A percentile compares a stretch with the other conserved stretches of the same genome.
These are phyloP conservation scores for Penicillium maclennaniae DNA, from an alignment of 495 filamentous ascomycete genomes.

Conservation along the genomic window DNA sequence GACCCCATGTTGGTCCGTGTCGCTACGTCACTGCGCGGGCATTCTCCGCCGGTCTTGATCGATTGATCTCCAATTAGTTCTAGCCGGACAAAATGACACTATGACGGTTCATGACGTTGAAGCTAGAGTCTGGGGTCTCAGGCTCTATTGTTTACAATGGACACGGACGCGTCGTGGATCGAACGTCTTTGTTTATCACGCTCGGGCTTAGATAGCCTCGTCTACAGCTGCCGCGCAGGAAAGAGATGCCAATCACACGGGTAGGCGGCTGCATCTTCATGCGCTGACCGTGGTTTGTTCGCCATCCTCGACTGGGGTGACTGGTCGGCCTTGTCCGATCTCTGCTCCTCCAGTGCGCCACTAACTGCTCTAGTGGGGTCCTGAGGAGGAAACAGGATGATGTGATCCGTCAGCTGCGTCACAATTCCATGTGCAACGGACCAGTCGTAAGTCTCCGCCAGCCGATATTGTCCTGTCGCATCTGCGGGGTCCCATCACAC, in stretches of 20 bases:
- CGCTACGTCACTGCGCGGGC: constrained; percentile 14
- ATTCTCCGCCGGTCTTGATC: background rate
- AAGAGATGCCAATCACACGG: constrained; percentile 13
- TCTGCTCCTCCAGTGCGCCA: constrained; percentile 14
- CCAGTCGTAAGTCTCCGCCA: constrained; percentile 20
- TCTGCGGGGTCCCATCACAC: constrained; percentile 32
- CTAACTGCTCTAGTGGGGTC: constrained; percentile 18
- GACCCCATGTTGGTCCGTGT: constrained; percentile 22
- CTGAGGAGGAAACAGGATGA: constrained; percentile 12
- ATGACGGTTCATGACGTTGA: constrained; percentile 3
- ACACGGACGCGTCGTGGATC: background rate
- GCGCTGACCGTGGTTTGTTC: constrained; percentile 3
- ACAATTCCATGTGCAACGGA: constrained; percentile 24
- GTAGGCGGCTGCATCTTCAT: constrained; percentile 4
- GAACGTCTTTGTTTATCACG: constrained; percentile 2
- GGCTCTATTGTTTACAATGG: background rate
- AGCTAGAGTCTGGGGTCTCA: background rate
- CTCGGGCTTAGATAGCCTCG: constrained; percentile 7
- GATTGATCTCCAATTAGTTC: background rate
- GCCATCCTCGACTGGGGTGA: constrained; percentile 2
- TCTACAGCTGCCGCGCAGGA: constrained; percentile 5
- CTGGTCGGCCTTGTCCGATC: constrained; percentile 17
- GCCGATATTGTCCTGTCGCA: constrained; percentile 15
- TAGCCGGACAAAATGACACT: background rate
- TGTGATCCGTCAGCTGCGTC: constrained; percentile 29